Evolutionary conservation across 306 rosid species (phyloP).

Genomic region (Herpetospermum pedunculosum): DNA sequence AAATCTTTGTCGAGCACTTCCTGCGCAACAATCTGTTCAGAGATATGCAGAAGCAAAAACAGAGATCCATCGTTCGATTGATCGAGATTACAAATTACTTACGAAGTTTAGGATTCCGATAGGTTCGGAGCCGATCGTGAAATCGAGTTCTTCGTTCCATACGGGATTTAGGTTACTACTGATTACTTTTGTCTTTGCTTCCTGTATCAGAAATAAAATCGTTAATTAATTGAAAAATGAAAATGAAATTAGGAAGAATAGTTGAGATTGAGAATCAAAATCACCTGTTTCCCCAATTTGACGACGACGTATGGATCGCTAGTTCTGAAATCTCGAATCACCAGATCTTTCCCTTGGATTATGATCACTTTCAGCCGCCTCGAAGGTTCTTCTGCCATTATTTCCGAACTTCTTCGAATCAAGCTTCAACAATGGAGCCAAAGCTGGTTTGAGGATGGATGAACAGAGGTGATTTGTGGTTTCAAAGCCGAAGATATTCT

Average conservation of each 20-base stretch:
- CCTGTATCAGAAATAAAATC: constrained; percentile 34
- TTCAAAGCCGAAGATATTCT: background rate
- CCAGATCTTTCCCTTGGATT: constrained; percentile 25
- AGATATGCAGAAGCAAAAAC: background rate
- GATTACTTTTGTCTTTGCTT: constrained; percentile 80
- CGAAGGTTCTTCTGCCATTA: constrained; percentile 34
- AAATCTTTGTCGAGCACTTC: constrained; percentile 88
- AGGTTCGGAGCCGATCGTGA: constrained; percentile 46
- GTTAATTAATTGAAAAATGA: background rate
- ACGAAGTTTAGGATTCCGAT: constrained; percentile 55
- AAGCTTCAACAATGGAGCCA: background rate
- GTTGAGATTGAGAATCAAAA: background rate
- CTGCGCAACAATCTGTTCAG: constrained; percentile 20
- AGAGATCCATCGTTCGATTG: background rate
- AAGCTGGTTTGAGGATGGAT: background rate
- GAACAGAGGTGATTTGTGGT: background rate
- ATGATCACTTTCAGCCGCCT: background rate
- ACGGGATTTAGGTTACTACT: constrained; percentile 56
- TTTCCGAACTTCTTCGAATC: background rate
- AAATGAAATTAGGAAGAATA: background rate
- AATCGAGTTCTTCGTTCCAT: constrained; percentile 40
- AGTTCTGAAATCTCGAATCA: constrained; percentile 77
- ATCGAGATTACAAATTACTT: constrained; percentile 13
- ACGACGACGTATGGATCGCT: constrained; percentile 97
- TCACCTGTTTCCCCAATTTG: constrained; percentile 75